Percentiles rank a stretch among this genome's conserved stretches.
These are phyloP conservation scores for Lactarius vividus DNA, from an alignment of 768 basidiomycete species.

Conservation along the genomic window DNA sequence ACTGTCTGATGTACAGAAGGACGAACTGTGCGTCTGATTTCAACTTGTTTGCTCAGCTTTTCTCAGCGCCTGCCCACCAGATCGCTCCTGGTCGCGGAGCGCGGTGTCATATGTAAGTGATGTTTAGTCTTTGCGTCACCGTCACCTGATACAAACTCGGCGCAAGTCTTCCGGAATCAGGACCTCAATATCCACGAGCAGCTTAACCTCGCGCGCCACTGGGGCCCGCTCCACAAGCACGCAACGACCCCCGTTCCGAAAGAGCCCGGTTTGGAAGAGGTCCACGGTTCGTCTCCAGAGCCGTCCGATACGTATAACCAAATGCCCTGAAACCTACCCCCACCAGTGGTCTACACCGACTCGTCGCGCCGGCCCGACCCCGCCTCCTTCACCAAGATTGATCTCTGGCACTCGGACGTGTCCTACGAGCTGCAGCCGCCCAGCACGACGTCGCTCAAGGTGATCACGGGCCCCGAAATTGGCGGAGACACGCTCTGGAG, in stretches of 20 bases:
- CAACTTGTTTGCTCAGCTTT: background rate
- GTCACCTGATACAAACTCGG: conserved; percentile 1
- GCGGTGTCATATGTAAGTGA: conserved; percentile 69
- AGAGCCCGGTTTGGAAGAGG: conserved; percentile 70
- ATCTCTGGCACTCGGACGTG: conserved; percentile 82
- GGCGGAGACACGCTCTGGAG: conserved; percentile 39
- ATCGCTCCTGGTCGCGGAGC: conserved; percentile 69
- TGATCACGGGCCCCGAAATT: conserved; percentile 64
- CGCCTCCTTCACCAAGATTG: conserved; percentile 64
- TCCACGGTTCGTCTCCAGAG: conserved; percentile 51
- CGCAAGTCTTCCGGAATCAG: conserved; percentile 71
- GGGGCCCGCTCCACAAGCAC: conserved; percentile 77
- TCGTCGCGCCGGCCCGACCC: conserved; percentile 59
- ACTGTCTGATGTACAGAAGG: conserved; percentile 64
- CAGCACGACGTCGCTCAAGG: conserved; percentile 70
- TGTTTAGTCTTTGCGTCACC: background rate
- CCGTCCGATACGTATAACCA: background rate
- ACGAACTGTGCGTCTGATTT: conserved; percentile 59
- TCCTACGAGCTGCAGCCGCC: conserved; percentile 85
- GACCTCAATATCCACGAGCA: conserved; percentile 66
- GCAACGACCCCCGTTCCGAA: conserved; percentile 75
- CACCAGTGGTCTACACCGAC: conserved; percentile 68
- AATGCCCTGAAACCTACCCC: conserved; percentile 3
- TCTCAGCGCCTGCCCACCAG: conserved; percentile 35
- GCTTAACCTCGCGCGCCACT: conserved; percentile 68